Conservation (phyloP, 495 filamentous ascomycete species). For the Endocarpon pusillum region DNA sequence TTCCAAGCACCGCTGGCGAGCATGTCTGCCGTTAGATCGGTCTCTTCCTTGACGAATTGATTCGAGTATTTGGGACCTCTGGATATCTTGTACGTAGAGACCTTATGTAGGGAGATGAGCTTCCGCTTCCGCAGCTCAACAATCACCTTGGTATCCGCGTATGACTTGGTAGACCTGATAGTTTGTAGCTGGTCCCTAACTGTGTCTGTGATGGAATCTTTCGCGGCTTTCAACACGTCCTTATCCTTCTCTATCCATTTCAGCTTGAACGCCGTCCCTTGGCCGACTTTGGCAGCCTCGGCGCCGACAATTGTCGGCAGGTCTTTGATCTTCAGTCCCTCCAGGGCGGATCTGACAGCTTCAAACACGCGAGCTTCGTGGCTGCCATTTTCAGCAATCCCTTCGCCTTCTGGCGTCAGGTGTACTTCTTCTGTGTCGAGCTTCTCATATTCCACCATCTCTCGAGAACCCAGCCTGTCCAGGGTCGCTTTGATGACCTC, state of each 20-base stretch:
- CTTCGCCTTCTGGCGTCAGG: conserved; percentile 61
- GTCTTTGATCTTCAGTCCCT: conserved; percentile 65
- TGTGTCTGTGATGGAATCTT: conserved; percentile 56
- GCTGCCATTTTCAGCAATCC: conserved; percentile 67
- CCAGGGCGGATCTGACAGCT: conserved; percentile 57
- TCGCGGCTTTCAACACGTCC: conserved; percentile 39
- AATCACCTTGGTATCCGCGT: conserved; percentile 53
- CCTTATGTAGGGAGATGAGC: conserved; percentile 62
- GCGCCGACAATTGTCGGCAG: conserved; percentile 62
- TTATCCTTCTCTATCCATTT: conserved; percentile 90
- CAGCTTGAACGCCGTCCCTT: conserved; percentile 88
- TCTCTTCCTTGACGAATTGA: conserved; percentile 82
- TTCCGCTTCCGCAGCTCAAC: conserved; percentile 79
- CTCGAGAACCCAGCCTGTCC: conserved; percentile 64
- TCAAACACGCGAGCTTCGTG: conserved; percentile 93
- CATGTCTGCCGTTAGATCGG: conserved; percentile 90
- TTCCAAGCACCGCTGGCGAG: conserved; percentile 49
- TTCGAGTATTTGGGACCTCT: conserved; percentile 78
- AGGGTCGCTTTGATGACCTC: conserved; percentile 67
- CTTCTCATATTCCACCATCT: conserved; percentile 75
- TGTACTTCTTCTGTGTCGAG: conserved; percentile 61
- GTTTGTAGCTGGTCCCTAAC: conserved; percentile 55
- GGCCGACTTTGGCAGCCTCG: conserved; percentile 75
- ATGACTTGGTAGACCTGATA: conserved; percentile 48
- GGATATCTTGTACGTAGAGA: conserved; percentile 62